Evolutionary conservation across 2,329 filamentous ascomycete species (phyloP), one percentile per base, ranked within the genome.

Genomic region (Ascosphaera pollenicola): DNA sequence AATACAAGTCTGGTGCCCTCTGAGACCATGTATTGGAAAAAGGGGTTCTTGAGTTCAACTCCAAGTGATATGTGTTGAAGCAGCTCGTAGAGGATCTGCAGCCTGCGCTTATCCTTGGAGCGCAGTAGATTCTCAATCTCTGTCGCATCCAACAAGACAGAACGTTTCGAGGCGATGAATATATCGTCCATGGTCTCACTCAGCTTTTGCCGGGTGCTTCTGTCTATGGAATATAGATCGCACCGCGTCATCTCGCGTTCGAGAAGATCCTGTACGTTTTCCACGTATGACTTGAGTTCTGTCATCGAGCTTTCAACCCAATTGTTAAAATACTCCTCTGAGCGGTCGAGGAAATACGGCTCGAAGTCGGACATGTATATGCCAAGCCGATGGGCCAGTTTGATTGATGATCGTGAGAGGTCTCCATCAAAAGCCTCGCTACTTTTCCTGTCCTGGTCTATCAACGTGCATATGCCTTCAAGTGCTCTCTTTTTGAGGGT

Each of bases 361-460:
- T 95, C 89, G 48, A 98, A 93, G 11, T 70, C 64, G 43, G 68
- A 76, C 0, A 68, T 70, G 54, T 95, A 98, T 3, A 87, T 72
- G 40, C 75, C 73, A 36, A 94, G 69, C n/a, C 84, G 71, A 48
- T 91, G 76, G 44, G 95, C 69, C 70, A 94, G 83, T 42, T 74
- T 70, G 38, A 95, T 72, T 0, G 79, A 69, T 41, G 81, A 73
- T 45, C 70, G 73, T 39, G 95, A 70, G n/a, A 85, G 59, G 2
- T 59, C 56, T 0, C 69, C 57, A 46, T 83, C 71, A 1, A 69
- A 49, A 48, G 51, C 58, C 56, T 56, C 58, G 39, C 52, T 63
- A 6, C 54, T 65, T 31, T 59, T 63, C 38, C 89, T 73, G 53
- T 93, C 81, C 35, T 68, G 69, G 21, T 75, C 65, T 13, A 95